Base-by-base conservation (phyloP, 2,329 filamentous ascomycete genomes). In the Verticillium isaacii region DNA sequence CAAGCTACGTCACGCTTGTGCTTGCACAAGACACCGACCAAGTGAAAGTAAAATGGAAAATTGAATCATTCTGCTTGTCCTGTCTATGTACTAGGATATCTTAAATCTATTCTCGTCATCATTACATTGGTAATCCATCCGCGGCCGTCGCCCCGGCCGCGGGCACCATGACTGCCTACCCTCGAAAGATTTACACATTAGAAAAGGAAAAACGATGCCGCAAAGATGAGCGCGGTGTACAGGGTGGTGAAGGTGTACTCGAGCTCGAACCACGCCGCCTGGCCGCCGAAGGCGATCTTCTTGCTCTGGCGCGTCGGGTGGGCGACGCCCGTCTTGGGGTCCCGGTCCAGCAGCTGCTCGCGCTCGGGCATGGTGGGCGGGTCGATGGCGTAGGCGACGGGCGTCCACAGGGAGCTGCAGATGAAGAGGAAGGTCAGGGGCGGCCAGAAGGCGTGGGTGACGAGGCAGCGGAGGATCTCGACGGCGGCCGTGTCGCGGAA, bases 391-490 rank as follows among this genome's bases (percentile, higher is more conserved):
- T 89, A 89, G 1, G 77, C 76, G 56, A 89, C 77, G 0, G 86
- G 86, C 0, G 80, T 84, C 82, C 83, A 86, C 32, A 85, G 73
- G 1, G 82, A 82, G 58, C 75, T 80, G 74, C 79, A 80, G 57
- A 83, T 78, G 68, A 83, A 82, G 54, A 86, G 67, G 73, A 85
- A 87, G 0, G 83, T 82, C 54, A 87, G 67, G 0, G 85, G 85
- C 6, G 85, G 85, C 85, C 85, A 88, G 73, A 83, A 84, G 14
- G 83, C 84, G 69, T 87, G 84, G 0, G 84, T 86, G 50, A 88
- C 69, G 4, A 89, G 74, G 66, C 79, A 80, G 57, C 82, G 68
- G 17, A 86, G 73, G n/a, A 79, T 72, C 25, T 45, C 41, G n/a
- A 55, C 23, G 29, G 12, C 17, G 23, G 29, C 32, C 29, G 34